A percentile compares a stretch with the other conserved stretches of the same genome.
Evolutionary conservation across 2,329 filamentous ascomycete species (phyloP).

Genomic region (Mycocentrospora acerina): DNA sequence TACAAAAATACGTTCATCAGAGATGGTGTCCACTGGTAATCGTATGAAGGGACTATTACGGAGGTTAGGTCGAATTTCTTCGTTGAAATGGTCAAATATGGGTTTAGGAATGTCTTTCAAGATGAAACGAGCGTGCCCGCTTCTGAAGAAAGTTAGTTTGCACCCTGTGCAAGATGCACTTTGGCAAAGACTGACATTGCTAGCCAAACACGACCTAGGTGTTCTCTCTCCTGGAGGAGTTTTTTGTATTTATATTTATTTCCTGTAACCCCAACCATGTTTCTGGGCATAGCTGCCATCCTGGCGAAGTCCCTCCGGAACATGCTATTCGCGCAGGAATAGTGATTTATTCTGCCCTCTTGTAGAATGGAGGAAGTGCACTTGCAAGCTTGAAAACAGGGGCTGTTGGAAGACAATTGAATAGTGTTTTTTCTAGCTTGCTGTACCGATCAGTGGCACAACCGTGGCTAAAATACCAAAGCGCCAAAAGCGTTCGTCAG

Average conservation of each 20-base stretch:
- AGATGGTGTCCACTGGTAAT: constrained; percentile 20
- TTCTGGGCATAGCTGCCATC: background rate
- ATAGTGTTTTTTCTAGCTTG: too few species aligned
- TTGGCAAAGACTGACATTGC: constrained; percentile 16
- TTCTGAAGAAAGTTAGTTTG: constrained; percentile 14
- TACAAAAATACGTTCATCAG: constrained; percentile 23
- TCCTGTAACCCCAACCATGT: constrained; percentile 14
- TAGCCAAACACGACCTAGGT: constrained; percentile 36
- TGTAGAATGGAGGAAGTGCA: too few species aligned
- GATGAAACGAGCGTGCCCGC: constrained; percentile 15
- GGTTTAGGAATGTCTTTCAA: constrained; percentile 25
- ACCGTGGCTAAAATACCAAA: too few species aligned
- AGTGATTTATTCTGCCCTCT: too few species aligned
- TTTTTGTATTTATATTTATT: constrained; percentile 32
- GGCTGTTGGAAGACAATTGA: too few species aligned
- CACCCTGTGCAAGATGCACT: background rate
- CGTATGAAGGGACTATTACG: constrained; percentile 16
- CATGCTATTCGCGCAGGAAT: background rate
- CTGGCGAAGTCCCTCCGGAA: background rate
- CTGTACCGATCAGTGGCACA: too few species aligned
- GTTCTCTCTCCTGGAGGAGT: constrained; percentile 36
- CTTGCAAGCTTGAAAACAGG: too few species aligned
- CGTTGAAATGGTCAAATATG: constrained; percentile 21
- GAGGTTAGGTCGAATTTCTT: constrained; percentile 26
- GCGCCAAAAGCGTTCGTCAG: too few species aligned